Conservation (phyloP, 768 basidiomycete species). For the Kwoniella newhampshirensis region DNA sequence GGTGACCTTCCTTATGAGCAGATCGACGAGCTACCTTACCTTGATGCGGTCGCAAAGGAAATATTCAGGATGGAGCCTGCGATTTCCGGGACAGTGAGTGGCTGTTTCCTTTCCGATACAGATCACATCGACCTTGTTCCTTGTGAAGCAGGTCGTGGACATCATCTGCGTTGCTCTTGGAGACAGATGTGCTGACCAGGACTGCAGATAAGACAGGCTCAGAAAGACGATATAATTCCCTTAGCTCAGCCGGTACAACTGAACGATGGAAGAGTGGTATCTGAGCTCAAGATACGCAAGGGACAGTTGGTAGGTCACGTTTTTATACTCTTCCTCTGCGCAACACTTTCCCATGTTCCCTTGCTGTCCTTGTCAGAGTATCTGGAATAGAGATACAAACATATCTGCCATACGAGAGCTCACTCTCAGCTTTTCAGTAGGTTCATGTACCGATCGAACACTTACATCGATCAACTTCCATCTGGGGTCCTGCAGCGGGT, state of each 20-base stretch:
- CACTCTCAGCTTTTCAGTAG: neutral
- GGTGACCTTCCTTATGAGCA: conserved; percentile 27
- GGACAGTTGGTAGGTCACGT: conserved; percentile 22
- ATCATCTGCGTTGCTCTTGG: no score
- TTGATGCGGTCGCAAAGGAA: conserved; percentile 33
- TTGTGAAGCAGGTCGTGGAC: neutral
- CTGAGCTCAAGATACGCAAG: conserved; percentile 27
- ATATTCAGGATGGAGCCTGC: conserved; percentile 28
- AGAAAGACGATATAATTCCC: conserved; percentile 33
- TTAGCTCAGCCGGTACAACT: conserved; percentile 22
- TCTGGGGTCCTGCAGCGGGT: conserved; percentile 27
- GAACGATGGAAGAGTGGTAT: conserved; percentile 16
- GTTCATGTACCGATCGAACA: conserved; percentile 33
- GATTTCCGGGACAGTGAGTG: conserved; percentile 29
- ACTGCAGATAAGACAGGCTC: conserved; percentile 27
- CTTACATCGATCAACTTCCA: conserved; percentile 19
- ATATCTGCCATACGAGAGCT: no score
- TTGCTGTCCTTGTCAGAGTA: no score
- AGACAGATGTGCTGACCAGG: no score
- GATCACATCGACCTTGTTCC: neutral
- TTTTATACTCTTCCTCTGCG: neutral
- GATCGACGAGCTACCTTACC: conserved; percentile 28
- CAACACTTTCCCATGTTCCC: no score
- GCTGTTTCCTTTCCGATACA: neutral
- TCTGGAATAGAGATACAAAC: no score